phyloP scores from a whole-genome alignment of 176 grass and related monocot species.

The Musa beccarii region DNA sequence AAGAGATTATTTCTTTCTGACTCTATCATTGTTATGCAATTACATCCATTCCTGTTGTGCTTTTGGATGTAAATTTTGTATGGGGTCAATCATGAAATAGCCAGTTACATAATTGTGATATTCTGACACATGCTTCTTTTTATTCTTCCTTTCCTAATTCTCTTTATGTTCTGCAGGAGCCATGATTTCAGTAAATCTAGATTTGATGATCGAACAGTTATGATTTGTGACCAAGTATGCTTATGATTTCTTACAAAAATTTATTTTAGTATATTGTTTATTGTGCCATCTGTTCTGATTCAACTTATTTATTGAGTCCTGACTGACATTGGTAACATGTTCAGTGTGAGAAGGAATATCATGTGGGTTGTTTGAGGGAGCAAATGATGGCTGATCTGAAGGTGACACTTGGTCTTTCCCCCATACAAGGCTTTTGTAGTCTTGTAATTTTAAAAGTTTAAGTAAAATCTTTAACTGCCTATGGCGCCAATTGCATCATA shows the following conservation, averaged over 20 bases:
- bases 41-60: not conserved
- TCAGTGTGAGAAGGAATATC: constrained; percentile 95
- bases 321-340: not conserved
- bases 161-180: constrained; percentile 40
- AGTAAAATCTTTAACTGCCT: not conserved
- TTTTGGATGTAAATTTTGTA: not conserved
- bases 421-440: not conserved
- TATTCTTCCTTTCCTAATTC: not conserved
- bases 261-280: constrained; percentile 22
- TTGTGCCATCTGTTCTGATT: not conserved
- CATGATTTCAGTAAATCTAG: constrained; percentile 83
- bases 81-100: not conserved
- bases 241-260: not conserved
- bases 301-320: not conserved
- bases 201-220: constrained; percentile 81
- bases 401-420: constrained; percentile 27
- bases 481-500: not conserved
- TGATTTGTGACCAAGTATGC: constrained; percentile 90
- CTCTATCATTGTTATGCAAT: not conserved
- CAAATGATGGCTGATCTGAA: constrained; percentile 74
- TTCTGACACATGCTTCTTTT: not conserved
- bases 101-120: not conserved
- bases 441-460: no score
- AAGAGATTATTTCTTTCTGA: not conserved
- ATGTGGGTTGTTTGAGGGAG: constrained; percentile 89